These are phyloP conservation scores for Escallonia herrerae DNA, from an alignment of 129 eudicot species.

Conservation along the genomic window DNA sequence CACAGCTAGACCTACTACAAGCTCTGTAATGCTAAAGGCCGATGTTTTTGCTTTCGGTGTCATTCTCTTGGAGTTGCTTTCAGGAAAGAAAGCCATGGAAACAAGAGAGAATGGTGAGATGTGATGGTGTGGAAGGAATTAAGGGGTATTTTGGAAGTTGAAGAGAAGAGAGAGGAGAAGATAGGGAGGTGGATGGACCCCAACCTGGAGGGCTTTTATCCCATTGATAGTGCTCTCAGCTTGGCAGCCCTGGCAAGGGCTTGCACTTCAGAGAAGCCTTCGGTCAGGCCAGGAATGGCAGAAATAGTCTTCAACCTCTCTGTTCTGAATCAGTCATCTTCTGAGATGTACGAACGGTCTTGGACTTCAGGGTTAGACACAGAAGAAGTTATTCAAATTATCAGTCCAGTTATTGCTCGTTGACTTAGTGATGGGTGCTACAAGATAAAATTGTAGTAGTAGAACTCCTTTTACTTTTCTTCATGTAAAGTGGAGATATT, in stretches of 20 bases:
- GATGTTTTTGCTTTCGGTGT: constrained; percentile 68
- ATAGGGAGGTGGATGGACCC: constrained; percentile 70
- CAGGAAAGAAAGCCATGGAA: constrained; percentile 68
- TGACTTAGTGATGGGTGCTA: constrained; percentile 6
- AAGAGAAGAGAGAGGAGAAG: constrained; percentile 43
- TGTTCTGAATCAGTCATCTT: constrained; percentile 51
- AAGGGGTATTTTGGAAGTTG: constrained; percentile 42
- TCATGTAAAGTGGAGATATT: neutral
- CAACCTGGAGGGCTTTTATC: constrained; percentile 39
- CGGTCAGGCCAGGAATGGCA: constrained; percentile 59
- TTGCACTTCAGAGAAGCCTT: constrained; percentile 63
- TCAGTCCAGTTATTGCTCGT: constrained; percentile 58
- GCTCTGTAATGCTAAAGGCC: constrained; percentile 43
- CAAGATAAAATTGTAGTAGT: neutral
- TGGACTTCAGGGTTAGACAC: constrained; percentile 41
- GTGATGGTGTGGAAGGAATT: constrained; percentile 65
- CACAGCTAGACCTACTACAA: constrained; percentile 43
- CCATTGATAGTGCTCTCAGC: constrained; percentile 56
- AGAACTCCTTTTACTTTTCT: constrained; percentile 6
- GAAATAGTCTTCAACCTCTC: constrained; percentile 70
- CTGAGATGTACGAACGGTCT: constrained; percentile 43
- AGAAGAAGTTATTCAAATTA: constrained; percentile 39
- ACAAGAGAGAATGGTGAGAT: constrained; percentile 48
- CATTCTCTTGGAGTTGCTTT: constrained; percentile 61
- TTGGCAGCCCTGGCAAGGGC: constrained; percentile 60